Evolutionary conservation across 148 eudicot genomes (phyloP).

Genomic region (Vaccinium corymbosum): DNA sequence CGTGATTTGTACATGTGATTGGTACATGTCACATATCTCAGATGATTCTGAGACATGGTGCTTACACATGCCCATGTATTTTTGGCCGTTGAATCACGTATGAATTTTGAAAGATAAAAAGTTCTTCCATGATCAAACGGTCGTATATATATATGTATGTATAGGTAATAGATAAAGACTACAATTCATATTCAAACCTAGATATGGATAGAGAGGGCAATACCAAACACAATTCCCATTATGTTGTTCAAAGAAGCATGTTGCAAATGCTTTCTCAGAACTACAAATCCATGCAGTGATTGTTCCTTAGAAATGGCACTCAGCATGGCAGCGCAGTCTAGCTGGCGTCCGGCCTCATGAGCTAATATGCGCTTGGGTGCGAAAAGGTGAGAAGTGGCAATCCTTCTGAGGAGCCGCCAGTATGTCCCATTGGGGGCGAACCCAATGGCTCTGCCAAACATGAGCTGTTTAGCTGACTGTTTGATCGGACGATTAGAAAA

Average conservation of each 20-base stretch:
- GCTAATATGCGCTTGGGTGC: slow-evolving; percentile 49
- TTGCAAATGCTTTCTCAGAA: slow-evolving; percentile 44
- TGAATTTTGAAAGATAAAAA: too few species aligned
- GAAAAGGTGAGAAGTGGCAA: slow-evolving; percentile 55
- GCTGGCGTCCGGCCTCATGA: slow-evolving; percentile 40
- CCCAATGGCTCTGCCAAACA: slow-evolving; percentile 74
- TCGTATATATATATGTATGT: too few species aligned
- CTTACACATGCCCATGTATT: too few species aligned
- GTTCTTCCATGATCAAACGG: too few species aligned
- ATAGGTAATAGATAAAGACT: too few species aligned
- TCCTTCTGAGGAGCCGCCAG: slow-evolving; percentile 57
- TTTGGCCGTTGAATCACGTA: too few species aligned
- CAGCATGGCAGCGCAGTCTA: slow-evolving; percentile 44
- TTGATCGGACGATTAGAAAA: slow-evolving; percentile 64
- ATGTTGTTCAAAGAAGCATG: slow-evolving; percentile 49
- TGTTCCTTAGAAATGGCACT: slow-evolving; percentile 33
- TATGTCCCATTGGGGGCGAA: slow-evolving; percentile 59
- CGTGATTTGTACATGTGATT: too few species aligned
- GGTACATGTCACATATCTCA: too few species aligned
- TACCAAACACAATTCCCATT: slow-evolving; percentile 50
- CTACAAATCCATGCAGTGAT: slow-evolving; percentile 27
- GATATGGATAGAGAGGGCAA: too few species aligned
- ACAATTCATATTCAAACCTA: too few species aligned
- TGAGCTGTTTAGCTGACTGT: slow-evolving; percentile 55
- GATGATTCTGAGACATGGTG: too few species aligned